A percentile compares a stretch with the other conserved stretches of the same genome.
Conservation (phyloP, 1,284 basidiomycete species). For the Trichosporon ovoides region DNA sequence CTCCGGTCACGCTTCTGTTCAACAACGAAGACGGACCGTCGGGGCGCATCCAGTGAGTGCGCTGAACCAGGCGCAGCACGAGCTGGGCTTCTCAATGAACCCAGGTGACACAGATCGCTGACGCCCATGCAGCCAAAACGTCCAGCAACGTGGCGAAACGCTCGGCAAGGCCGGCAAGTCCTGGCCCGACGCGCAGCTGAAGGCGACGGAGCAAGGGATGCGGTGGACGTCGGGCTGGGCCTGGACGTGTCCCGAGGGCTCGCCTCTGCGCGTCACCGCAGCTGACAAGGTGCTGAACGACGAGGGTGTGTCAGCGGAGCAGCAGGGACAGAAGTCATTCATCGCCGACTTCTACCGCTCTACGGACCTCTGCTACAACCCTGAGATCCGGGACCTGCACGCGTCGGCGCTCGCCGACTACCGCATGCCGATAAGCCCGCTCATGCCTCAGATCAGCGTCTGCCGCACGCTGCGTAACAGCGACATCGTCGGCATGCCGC, state of each 20-base stretch:
- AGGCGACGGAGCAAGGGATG: conserved; percentile 31
- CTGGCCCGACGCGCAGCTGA: conserved; percentile 31
- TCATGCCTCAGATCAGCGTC: conserved; percentile 27
- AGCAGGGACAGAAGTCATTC: conserved; percentile 25
- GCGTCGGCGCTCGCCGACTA: conserved; percentile 24
- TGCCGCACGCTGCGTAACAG: conserved; percentile 21
- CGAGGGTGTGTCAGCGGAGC: conserved; percentile 1
- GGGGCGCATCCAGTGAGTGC: conserved; percentile 27
- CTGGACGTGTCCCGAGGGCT: conserved; percentile 36
- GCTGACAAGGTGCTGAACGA: conserved; percentile 36
- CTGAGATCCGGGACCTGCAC: conserved; percentile 27
- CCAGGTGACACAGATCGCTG: too few species aligned
- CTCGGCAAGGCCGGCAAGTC: conserved; percentile 26
- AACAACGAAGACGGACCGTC: conserved; percentile 34
- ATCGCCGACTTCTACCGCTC: conserved; percentile 36
- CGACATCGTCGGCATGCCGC: conserved; percentile 36
- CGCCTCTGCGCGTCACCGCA: conserved; percentile 27
- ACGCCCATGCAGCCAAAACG: conserved; percentile 12
- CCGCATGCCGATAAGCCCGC: conserved; percentile 11
- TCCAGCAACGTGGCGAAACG: conserved; percentile 27
- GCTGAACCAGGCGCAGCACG: too few species aligned
- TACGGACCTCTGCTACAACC: conserved; percentile 40
- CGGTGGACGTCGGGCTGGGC: conserved; percentile 38
- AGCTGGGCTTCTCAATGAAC: not conserved
- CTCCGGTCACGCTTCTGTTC: conserved; percentile 35